Conservation (phyloP, 441 rosid species). For the Aleurites moluccanus region DNA sequence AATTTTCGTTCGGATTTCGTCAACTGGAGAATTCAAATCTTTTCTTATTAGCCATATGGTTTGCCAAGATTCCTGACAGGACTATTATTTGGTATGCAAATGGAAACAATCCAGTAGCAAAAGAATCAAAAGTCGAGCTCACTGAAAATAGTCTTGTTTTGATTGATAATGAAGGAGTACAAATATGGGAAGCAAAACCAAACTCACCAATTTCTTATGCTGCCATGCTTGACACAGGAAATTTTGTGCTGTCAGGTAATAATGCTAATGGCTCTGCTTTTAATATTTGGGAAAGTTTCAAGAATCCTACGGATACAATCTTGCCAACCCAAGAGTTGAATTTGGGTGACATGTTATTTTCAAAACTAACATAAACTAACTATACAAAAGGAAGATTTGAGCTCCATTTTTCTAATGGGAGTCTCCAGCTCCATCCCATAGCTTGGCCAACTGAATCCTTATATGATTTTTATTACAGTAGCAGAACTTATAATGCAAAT, state of each 20-base stretch:
- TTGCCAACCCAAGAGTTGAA: constrained; percentile 17
- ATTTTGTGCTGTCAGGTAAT: constrained; percentile 19
- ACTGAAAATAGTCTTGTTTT: constrained; percentile 6
- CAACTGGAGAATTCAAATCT: background rate
- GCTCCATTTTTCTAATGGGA: constrained; percentile 16
- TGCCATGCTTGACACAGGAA: constrained; percentile 23
- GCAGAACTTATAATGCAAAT: background rate
- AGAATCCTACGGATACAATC: constrained; percentile 24
- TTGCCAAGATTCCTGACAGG: constrained; percentile 14
- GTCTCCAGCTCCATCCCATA: constrained; percentile 15
- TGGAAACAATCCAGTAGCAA: background rate
- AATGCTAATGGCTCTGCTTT: too few species aligned
- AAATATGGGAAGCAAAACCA: constrained; percentile 6
- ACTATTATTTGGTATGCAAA: constrained; percentile 22
- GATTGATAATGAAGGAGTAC: background rate
- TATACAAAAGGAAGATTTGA: constrained; percentile 21
- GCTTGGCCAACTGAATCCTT: constrained; percentile 9
- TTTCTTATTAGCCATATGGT: constrained; percentile 25
- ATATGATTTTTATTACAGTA: constrained; percentile 7
- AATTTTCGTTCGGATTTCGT: constrained; percentile 23
- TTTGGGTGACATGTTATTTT: background rate
- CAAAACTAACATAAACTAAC: constrained; percentile 19
- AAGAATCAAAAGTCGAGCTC: constrained; percentile 14
- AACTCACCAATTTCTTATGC: background rate
- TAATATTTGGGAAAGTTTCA: constrained; percentile 23